Evolutionary conservation across 495 filamentous ascomycete species (phyloP).

Genomic region (Neurospora sp.): DNA sequence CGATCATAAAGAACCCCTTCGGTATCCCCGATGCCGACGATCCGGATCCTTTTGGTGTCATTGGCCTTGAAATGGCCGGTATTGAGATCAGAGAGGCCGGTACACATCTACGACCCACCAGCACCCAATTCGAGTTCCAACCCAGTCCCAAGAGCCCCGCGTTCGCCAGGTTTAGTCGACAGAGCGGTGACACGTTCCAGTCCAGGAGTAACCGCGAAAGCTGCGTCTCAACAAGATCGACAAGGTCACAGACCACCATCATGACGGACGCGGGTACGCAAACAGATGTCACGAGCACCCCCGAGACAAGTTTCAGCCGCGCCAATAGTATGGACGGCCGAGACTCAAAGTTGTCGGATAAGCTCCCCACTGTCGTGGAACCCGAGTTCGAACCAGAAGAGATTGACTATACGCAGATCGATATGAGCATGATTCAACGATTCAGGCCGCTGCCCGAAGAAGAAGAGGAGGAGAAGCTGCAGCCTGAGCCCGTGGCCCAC

Average conservation of each 20-base stretch:
- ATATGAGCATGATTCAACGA: conserved; percentile 35
- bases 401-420: conserved; percentile 45
- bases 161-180: conserved; percentile 55
- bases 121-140: conserved; percentile 70
- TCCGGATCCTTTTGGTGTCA: conserved; percentile 82
- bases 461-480: conserved; percentile 13
- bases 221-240: conserved; percentile 46
- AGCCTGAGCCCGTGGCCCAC: conserved; percentile 1
- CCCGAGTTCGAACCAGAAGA: conserved; percentile 41
- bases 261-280: conserved; percentile 46
- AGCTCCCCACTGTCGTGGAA: conserved; percentile 27
- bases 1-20: conserved; percentile 39
- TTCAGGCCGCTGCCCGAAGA: conserved; percentile 13
- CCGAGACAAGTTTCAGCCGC: conserved; percentile 39
- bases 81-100: conserved; percentile 82
- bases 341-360: conserved; percentile 21
- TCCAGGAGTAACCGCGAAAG: conserved; percentile 58
- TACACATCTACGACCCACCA: conserved; percentile 54
- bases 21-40: conserved; percentile 69
- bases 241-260: conserved; percentile 45
- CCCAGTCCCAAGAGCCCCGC: conserved; percentile 68
- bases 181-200: conserved; percentile 53
- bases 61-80: conserved; percentile 73
- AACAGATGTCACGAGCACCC: conserved; percentile 42
- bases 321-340: conserved; percentile 37